These are phyloP conservation scores for Suillus bovinus DNA, from an alignment of 768 basidiomycete species.

Conservation along the genomic window DNA sequence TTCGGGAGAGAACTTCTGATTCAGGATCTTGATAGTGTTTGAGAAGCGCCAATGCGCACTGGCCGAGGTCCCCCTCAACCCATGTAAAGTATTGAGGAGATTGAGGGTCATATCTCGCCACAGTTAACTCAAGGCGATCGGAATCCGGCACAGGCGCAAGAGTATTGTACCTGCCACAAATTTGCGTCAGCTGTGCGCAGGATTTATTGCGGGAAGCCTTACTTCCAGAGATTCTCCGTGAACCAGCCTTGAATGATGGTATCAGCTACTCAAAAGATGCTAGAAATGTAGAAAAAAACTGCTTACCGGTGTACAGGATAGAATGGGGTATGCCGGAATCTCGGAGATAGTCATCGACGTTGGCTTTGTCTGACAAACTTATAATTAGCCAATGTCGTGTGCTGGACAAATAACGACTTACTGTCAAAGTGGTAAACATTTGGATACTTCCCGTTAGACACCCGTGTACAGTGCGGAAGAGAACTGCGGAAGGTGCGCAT, in stretches of 20 bases:
- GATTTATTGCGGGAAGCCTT: not conserved
- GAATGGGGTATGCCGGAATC: slow-evolving; percentile 20
- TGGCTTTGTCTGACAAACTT: slow-evolving; percentile 21
- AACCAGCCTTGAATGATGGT: slow-evolving; percentile 23
- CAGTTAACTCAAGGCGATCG: slow-evolving; percentile 19
- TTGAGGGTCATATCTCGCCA: slow-evolving; percentile 21
- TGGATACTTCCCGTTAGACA: slow-evolving; percentile 24
- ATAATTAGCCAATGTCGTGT: no score
- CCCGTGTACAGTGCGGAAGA: slow-evolving; percentile 15
- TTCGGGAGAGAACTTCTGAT: slow-evolving; percentile 21
- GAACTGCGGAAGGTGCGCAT: slow-evolving; percentile 15
- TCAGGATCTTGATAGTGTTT: slow-evolving; percentile 25
- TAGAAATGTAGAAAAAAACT: no score
- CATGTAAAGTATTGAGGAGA: slow-evolving; percentile 23
- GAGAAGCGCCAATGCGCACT: slow-evolving; percentile 21
- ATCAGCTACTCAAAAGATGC: not conserved
- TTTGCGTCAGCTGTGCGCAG: not conserved
- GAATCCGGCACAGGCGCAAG: slow-evolving; percentile 15
- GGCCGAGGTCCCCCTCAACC: slow-evolving; percentile 27
- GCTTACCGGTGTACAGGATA: slow-evolving; percentile 22
- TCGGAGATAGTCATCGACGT: slow-evolving; percentile 25
- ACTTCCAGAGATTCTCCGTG: slow-evolving; percentile 25
- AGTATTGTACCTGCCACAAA: slow-evolving; percentile 7
- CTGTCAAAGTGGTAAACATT: slow-evolving; percentile 28
- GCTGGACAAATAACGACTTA: not conserved